Base-by-base conservation (phyloP, 2,329 filamentous ascomycete genomes). In the Aspergillaceae sp. region DNA sequence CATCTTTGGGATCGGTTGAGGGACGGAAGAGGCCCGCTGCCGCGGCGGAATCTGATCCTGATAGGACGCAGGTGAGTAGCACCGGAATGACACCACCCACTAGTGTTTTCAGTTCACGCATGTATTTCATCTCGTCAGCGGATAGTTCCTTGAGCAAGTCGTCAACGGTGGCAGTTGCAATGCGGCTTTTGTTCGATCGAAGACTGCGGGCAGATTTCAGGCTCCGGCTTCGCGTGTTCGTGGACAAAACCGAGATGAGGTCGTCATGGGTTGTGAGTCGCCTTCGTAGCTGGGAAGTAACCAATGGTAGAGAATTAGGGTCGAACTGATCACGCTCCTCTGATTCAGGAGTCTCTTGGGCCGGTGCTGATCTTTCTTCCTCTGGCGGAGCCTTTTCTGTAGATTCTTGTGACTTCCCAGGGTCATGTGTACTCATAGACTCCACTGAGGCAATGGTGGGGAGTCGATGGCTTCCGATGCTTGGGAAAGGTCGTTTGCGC, bases 1-100 rank as follows among this genome's bases (percentile, higher is more conserved):
- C 75, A 54, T 80, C 79, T 41, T 74, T 69, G 9, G 71, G 68
- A 27, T 74, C 70, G 9, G 69, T 58, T 11, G 75, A 74, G 7
- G 77, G 74, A 11, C 78, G 78, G 59, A 91, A 89, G 2, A 91
- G 71, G 4, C 83, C 82, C 19, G 80, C 77, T 3, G 80, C 77
- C 41, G 81, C 74, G 9, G 77, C 77, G 5, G 79, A 78, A 51
- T 82, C 79, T 1, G 81, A 81, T 49, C 86, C 82, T 7, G 82
- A 85, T 8, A 96, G 77, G 6, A 94, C 86, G 53, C 89, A 87
- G 7, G 84, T 87, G 43, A 98, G 72, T 2, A 98, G 76, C 2
- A 97, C 91, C 0, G 92, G 92, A 46, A 98, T 87, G 26, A 98
- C 91, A 46, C 92, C 92, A 57, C 95, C 90, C 5, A 97, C 90